Percentiles rank a stretch among this genome's conserved stretches.
These are phyloP conservation scores for Albizia julibrissin DNA, from an alignment of 306 rosid species.

Conservation along the genomic window DNA sequence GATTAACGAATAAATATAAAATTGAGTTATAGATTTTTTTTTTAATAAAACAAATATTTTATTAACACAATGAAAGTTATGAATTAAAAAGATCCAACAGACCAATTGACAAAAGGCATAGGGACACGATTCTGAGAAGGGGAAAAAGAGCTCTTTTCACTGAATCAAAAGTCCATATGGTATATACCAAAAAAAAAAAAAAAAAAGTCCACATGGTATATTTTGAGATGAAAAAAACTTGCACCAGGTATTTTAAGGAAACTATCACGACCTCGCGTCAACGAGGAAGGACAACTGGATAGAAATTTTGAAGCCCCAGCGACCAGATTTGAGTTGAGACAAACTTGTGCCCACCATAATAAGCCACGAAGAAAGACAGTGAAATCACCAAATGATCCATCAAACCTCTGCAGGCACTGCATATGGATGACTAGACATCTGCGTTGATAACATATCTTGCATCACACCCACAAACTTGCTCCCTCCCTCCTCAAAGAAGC, in stretches of 20 bases:
- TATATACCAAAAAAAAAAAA: too few relatives aligned
- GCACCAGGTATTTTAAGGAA: slow-evolving; percentile 7
- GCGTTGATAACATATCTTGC: slow-evolving; percentile 52
- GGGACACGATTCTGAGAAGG: neutral
- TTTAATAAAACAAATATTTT: too few relatives aligned
- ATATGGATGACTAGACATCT: slow-evolving; percentile 51
- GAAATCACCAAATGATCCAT: slow-evolving; percentile 42
- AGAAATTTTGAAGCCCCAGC: slow-evolving; percentile 1
- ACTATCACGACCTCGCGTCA: slow-evolving; percentile 4
- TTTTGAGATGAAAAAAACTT: slow-evolving; percentile 13
- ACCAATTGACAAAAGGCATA: neutral
- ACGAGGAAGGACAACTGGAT: slow-evolving; percentile 4
- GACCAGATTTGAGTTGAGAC: neutral
- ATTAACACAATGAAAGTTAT: too few relatives aligned
- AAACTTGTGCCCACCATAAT: slow-evolving; percentile 3
- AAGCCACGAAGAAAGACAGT: neutral
- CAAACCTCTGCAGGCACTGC: slow-evolving; percentile 61
- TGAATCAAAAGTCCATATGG: neutral
- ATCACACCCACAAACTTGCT: slow-evolving; percentile 51
- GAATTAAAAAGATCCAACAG: too few relatives aligned
- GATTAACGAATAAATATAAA: too few relatives aligned
- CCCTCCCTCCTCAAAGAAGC: slow-evolving; percentile 48
- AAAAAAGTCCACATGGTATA: neutral
- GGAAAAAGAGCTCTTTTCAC: neutral
- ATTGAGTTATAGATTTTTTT: too few relatives aligned